Base-by-base conservation (phyloP, 495 filamentous ascomycete genomes). In the Choiromyces venosus region DNA sequence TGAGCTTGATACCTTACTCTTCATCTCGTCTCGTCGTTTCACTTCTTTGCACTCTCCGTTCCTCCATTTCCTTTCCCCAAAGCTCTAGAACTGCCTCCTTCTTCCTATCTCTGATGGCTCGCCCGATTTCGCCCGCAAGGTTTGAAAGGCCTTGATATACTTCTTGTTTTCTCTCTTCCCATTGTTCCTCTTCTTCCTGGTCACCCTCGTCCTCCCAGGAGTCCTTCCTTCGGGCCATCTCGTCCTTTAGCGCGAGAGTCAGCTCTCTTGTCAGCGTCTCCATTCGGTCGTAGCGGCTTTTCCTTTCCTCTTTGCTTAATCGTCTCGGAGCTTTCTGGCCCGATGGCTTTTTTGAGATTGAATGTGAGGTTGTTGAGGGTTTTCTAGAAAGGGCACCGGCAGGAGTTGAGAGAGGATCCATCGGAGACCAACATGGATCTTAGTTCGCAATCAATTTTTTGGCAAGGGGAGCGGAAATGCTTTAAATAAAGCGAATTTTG, bases 221-320 rank as follows among this genome's bases (percentile, higher is more conserved):
- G 25, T 80, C 76, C 39, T 82, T 80, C 64, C 80, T 75, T 38
- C 74, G 52, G 36, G 81, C 33, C 81, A 78, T 82, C 33, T 83
- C 79, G 69, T 87, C 86, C 40, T 85, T 78, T 14, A 92, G 77
- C 7, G 86, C 82, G 56, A 90, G 88, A 9, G 90, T 83, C 83
- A 92, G 85, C 79, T 91, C 89, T 21, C 89, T 90, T 79, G 91
- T 92, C 1, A 91, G 89, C 0, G 87, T 90, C 0, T 91, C 90
- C 4, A 92, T 14, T 90, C 84, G 71, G 89, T 86, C 35, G 76
- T 83, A 81, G 70, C 72, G 67, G 21, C 33, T 67, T 56, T 72
- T 69, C 64, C 79, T 71, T 69, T 81, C 67, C 40, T 77, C 39
- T 73, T 77, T 73, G 16, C 72, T 78, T 67, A 77, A 65, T 14